Evolutionary conservation across 345 rosid genomes (phyloP), one percentile per base, ranked within the genome.

Genomic region (Gossypium sturtianum): DNA sequence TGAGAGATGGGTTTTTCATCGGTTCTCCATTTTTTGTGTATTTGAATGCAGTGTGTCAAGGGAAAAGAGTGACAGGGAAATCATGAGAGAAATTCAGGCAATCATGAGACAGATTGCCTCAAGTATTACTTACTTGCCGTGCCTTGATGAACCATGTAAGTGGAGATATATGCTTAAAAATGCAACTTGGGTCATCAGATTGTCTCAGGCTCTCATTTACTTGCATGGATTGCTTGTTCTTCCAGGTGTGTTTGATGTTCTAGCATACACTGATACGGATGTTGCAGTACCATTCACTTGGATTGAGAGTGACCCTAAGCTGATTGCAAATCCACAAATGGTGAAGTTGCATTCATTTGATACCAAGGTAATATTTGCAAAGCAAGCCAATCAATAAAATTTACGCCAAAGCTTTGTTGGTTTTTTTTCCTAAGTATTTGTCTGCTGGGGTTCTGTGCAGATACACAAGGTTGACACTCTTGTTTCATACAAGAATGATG

Each of bases 321-420:
- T 94, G 86, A 94, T 94, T 77, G 93, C 89, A 12, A 94, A 94
- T 82, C 98, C 98, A 49, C 97, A 94, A 76, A 94, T 92, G 97
- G 98, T 94, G 77, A 94, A 94, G 84, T 78, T 94, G 84, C 98
- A 94, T 77, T 89, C 93, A 6, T 94, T 94, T 75, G 97, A 94
- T 57, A 94, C 98, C 53, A 92, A 91, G 94, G 98, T 89, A 59
- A 38, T 34, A 17, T 54, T 71, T 6, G n/a, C 73, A 27, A 27
- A 34, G 29, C 51, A 19, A 19, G 49, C 57, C 13, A 17, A 9
- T n/a, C 54, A 5, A 2, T 3, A 49, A 1, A 47, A 23, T n/a
- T 58, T 7, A 7, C 15, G 34, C 1, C 61, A 29, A 59, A 9
- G n/a, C 63, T 41, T 56, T 23, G 22, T 44, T 5, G 41, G n/a